Evolutionary conservation across 495 filamentous ascomycete species (phyloP).

Genomic region (Xylaria flabelliformis): DNA sequence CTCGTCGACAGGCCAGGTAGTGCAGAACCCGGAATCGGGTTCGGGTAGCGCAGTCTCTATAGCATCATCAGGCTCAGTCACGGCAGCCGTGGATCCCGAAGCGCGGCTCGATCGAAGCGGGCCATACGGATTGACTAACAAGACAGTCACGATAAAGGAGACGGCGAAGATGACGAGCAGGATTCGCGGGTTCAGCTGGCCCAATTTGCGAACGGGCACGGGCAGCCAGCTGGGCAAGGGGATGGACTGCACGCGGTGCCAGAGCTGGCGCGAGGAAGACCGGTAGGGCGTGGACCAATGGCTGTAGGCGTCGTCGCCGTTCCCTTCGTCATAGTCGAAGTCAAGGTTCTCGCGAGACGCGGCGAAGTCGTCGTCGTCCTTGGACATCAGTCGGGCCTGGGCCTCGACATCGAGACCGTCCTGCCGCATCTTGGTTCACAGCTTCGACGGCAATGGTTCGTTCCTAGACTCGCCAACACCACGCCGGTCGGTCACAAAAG

Average conservation of each 20-base stretch:
- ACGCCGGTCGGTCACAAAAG: not conserved
- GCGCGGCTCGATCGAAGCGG: slow-evolving; percentile 30
- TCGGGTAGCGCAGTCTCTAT: not conserved
- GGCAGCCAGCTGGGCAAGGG: slow-evolving; percentile 35
- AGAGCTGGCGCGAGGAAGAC: slow-evolving; percentile 28
- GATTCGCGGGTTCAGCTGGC: slow-evolving; percentile 35
- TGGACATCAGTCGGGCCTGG: slow-evolving; percentile 31
- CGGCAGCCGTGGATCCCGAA: slow-evolving; percentile 12
- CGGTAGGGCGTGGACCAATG: slow-evolving; percentile 27
- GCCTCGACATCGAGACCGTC: slow-evolving; percentile 38
- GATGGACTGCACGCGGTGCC: slow-evolving; percentile 34
- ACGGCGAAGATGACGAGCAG: slow-evolving; percentile 29
- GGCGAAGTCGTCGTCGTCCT: slow-evolving; percentile 25
- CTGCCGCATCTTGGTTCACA: slow-evolving; percentile 31
- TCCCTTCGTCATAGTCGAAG: slow-evolving; percentile 13
- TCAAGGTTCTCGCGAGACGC: slow-evolving; percentile 35
- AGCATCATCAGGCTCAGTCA: not conserved
- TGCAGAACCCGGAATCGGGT: slow-evolving; percentile 34
- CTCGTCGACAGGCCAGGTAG: slow-evolving; percentile 39
- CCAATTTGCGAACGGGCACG: slow-evolving; percentile 34
- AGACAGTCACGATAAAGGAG: slow-evolving; percentile 32
- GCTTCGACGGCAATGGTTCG: slow-evolving; percentile 45
- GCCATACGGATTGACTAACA: slow-evolving; percentile 37
- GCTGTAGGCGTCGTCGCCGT: slow-evolving; percentile 25
- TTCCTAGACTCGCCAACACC: not conserved